A percentile compares a stretch with the other conserved stretches of the same genome.
Evolutionary conservation across 768 basidiomycete species (phyloP).

Genomic region (Pisolithus sp.): DNA sequence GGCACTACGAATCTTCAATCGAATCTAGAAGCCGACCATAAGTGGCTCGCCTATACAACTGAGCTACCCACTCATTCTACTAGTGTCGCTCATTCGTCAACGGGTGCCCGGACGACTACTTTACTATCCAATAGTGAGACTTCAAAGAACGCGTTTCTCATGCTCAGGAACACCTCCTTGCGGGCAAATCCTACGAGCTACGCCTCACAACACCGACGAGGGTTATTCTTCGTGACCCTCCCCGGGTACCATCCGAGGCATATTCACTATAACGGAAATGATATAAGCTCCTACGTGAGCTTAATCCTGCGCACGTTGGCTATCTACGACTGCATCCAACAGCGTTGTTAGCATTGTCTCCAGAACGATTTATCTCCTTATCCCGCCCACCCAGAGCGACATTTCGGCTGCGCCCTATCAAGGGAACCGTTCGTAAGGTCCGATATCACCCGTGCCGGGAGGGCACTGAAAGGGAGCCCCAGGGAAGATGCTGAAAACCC

Average conservation of each 20-base stretch:
- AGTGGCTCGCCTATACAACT: conserved; percentile 50
- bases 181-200: conserved; percentile 90
- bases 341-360: conserved; percentile 79
- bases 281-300: conserved; percentile 61
- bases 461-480: conserved; percentile 52
- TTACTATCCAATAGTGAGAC: conserved; percentile 46
- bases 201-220: conserved; percentile 77
- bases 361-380: conserved; percentile 85
- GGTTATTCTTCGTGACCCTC: conserved; percentile 40
- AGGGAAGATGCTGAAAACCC: conserved; percentile 36
- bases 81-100: conserved; percentile 18
- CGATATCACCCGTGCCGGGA: conserved; percentile 54
- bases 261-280: conserved; percentile 72
- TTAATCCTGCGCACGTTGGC: conserved; percentile 84
- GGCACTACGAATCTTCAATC: conserved; percentile 67
- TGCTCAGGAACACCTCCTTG: conserved; percentile 62
- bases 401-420: conserved; percentile 90
- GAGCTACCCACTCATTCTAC: conserved; percentile 6
- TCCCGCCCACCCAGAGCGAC: conserved; percentile 55
- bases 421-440: conserved; percentile 79
- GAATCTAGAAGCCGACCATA: conserved; percentile 46
- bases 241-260: conserved; percentile 7
- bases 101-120: conserved; percentile 28
- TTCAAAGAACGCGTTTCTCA: conserved; percentile 64
- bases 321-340: conserved; percentile 75